Evolutionary conservation across 257 asterid species (phyloP).

Genomic region (Ilex asprella): DNA sequence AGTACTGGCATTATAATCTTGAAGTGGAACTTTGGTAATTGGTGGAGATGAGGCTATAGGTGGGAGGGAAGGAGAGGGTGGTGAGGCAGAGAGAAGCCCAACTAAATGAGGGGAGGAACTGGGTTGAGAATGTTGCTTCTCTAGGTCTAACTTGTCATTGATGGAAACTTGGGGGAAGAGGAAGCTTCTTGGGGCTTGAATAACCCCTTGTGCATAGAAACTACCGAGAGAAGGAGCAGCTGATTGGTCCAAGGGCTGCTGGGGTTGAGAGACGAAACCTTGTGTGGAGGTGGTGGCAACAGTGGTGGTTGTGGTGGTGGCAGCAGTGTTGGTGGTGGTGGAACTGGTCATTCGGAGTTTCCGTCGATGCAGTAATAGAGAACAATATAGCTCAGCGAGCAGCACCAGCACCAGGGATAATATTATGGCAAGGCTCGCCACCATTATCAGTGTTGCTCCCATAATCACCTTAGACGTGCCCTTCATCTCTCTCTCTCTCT

Average conservation of each 20-base stretch:
- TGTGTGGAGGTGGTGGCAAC: background rate
- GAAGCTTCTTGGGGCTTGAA: conserved; percentile 43
- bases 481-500: conserved; percentile 23
- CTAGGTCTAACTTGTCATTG: conserved; percentile 15
- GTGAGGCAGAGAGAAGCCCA: conserved; percentile 8
- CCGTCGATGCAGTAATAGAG: conserved; percentile 28
- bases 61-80: conserved; percentile 15
- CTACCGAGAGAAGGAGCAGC: conserved; percentile 29
- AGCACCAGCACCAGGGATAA: conserved; percentile 40
- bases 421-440: conserved; percentile 30
- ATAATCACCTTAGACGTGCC: conserved; percentile 33
- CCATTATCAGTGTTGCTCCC: conserved; percentile 38
- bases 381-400: conserved; percentile 50
- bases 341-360: conserved; percentile 6
- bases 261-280: background rate
- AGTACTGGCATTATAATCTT: conserved; percentile 6
- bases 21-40: conserved; percentile 12
- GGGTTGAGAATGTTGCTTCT: conserved; percentile 18
- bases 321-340: background rate
- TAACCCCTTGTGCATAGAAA: conserved; percentile 47
- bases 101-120: conserved; percentile 2
- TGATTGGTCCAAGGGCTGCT: conserved; percentile 8
- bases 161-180: conserved; percentile 33
- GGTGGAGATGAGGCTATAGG: conserved; percentile 16
- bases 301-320: background rate